Evolutionary conservation across 2,329 filamentous ascomycete genomes (phyloP).

Genomic region (Pseudogymnoascus sp.): DNA sequence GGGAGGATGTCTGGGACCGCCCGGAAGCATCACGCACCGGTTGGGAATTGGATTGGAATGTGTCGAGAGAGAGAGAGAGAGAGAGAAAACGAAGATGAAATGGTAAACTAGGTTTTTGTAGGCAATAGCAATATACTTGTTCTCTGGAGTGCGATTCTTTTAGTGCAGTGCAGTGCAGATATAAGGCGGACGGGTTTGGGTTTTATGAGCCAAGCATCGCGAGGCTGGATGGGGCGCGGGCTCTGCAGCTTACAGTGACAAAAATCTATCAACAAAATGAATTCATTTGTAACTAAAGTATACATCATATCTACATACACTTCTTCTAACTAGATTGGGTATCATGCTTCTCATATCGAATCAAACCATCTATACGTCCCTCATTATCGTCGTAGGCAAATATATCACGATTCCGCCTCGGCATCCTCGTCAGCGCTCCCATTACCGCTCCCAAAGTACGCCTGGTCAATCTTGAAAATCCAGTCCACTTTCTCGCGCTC

Average conservation of each 20-base stretch:
- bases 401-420: neutral
- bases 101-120: neutral
- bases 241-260: no score
- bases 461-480: slow-evolving; percentile 89
- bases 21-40: neutral
- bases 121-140: neutral
- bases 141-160: neutral
- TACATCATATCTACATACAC: neutral
- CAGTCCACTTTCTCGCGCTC: slow-evolving; percentile 94
- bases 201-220: neutral
- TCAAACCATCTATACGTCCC: neutral
- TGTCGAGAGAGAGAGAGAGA: neutral
- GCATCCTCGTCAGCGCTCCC: slow-evolving; percentile 10
- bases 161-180: neutral
- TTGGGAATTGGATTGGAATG: neutral
- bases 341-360: neutral
- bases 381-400: neutral
- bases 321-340: slow-evolving; percentile 4
- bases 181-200: no score
- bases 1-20: neutral
- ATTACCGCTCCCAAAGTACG: slow-evolving; percentile 25
- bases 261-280: no score
- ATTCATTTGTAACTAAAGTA: neutral
- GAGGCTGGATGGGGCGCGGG: neutral
- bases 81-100: neutral